Conservation (phyloP, 2,329 filamentous ascomycete genomes). For the Drechslerella coelobrocha region DNA sequence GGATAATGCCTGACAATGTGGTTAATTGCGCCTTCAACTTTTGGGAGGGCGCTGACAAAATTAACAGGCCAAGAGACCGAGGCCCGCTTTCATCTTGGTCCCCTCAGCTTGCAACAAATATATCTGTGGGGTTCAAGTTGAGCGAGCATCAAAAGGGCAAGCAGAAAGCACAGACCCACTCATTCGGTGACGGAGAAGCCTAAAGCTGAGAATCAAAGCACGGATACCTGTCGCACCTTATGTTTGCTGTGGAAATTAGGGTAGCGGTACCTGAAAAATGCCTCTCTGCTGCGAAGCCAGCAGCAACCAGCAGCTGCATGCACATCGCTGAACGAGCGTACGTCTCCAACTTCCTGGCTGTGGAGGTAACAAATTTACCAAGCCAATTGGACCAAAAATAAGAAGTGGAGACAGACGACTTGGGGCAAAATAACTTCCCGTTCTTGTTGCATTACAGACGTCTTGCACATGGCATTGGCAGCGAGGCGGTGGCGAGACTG, state of each 20-base stretch:
- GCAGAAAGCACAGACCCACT: slow-evolving; percentile 45
- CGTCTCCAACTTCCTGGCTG: slow-evolving; percentile 11
- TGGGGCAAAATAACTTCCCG: slow-evolving; percentile 43
- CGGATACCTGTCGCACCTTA: slow-evolving; percentile 37
- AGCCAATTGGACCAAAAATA: slow-evolving; percentile 3
- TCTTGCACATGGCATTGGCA: slow-evolving; percentile 43
- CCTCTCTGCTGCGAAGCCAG: slow-evolving; percentile 16
- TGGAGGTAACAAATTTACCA: not conserved
- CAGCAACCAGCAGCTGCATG: not conserved
- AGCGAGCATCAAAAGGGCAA: slow-evolving; percentile 19
- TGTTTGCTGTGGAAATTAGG: slow-evolving; percentile 43
- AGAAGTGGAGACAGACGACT: slow-evolving; percentile 15
- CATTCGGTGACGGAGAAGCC: slow-evolving; percentile 26
- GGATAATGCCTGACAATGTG: not conserved
- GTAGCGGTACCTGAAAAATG: slow-evolving; percentile 49
- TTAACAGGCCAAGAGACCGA: slow-evolving; percentile 37
- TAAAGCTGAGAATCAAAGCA: slow-evolving; percentile 15
- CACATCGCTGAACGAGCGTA: not conserved
- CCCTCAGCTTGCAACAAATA: not conserved
- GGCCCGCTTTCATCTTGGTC: not conserved
- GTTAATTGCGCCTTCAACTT: not conserved
- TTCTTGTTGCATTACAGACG: slow-evolving; percentile 48
- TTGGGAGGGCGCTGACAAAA: too few relatives aligned
- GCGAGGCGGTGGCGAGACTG: slow-evolving; percentile 32
- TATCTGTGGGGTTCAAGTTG: not conserved